These are phyloP conservation scores for Lachnellula arida DNA, from an alignment of 2,329 filamentous ascomycete genomes.

Conservation along the genomic window DNA sequence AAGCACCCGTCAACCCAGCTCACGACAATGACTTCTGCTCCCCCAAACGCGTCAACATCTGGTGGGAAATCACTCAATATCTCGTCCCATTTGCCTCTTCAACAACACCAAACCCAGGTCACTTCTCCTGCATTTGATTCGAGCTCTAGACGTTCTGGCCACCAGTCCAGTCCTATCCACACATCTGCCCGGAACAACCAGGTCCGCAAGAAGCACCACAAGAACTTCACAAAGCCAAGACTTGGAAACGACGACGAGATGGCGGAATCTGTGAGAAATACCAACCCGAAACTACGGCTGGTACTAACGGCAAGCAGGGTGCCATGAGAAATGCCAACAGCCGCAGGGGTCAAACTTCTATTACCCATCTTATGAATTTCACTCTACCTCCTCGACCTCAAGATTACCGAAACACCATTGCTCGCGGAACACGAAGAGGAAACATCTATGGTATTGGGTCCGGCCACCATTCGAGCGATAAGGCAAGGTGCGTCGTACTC, in stretches of 20 bases:
- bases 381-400: slow-evolving; percentile 71
- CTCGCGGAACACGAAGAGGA: slow-evolving; percentile 54
- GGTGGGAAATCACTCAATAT: slow-evolving; percentile 31
- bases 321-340: slow-evolving; percentile 60
- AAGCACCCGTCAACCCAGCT: neutral
- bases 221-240: slow-evolving; percentile 69
- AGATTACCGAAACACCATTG: slow-evolving; percentile 44
- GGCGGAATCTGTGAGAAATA: slow-evolving; percentile 63
- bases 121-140: slow-evolving; percentile 28
- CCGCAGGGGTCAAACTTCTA: slow-evolving; percentile 90
- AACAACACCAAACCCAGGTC: slow-evolving; percentile 27
- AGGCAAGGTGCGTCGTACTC: slow-evolving; percentile 63
- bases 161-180: slow-evolving; percentile 15
- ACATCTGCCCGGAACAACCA: slow-evolving; percentile 69
- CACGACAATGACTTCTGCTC: slow-evolving; percentile 31
- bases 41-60: slow-evolving; percentile 25
- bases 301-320: slow-evolving; percentile 17
- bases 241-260: slow-evolving; percentile 80
- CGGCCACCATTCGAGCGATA: slow-evolving; percentile 85
- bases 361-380: slow-evolving; percentile 95
- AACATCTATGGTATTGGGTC: slow-evolving; percentile 82
- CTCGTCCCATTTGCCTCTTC: slow-evolving; percentile 25
- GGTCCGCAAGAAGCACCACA: slow-evolving; percentile 74
- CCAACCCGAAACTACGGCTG: no score
- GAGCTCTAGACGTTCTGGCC: slow-evolving; percentile 23